phyloP scores from a whole-genome alignment of 2,329 filamentous ascomycete genomes.

The Penicillium palitans region DNA sequence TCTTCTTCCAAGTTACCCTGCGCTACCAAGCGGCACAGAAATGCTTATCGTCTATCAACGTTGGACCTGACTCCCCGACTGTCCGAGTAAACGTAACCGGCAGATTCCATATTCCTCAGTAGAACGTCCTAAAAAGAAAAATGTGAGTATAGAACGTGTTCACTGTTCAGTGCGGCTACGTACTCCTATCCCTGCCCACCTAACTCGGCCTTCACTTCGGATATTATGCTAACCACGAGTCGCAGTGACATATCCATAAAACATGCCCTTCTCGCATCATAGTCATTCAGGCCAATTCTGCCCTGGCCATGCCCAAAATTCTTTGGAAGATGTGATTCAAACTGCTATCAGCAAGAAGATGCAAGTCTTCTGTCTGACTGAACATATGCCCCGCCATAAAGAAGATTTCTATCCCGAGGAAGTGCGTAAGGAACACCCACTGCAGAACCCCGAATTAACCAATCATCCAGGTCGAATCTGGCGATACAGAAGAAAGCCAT shows the following conservation, averaged over 20 bases:
- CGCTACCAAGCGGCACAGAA: not conserved
- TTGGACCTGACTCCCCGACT: not conserved
- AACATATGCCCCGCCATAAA: slow-evolving; percentile 86
- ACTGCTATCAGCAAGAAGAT: slow-evolving; percentile 77
- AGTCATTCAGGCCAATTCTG: slow-evolving; percentile 98
- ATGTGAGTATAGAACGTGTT: not conserved
- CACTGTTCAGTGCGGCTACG: not conserved
- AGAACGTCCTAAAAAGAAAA: not conserved
- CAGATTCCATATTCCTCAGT: not conserved
- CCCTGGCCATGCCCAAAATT: slow-evolving; percentile 79
- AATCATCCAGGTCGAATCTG: slow-evolving; percentile 32
- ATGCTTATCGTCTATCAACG: slow-evolving; percentile 14
- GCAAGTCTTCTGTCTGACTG: slow-evolving; percentile 81
- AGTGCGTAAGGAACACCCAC: slow-evolving; percentile 44
- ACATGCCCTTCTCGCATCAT: slow-evolving; percentile 96
- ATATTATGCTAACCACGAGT: not conserved
- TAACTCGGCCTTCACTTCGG: not conserved
- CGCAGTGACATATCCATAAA: not conserved
- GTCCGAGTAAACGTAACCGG: not conserved
- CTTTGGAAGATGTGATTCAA: slow-evolving; percentile 78
- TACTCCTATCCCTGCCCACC: not conserved
- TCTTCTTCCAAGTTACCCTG: not conserved
- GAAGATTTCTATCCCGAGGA: slow-evolving; percentile 92
- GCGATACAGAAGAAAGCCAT: slow-evolving; percentile 32
- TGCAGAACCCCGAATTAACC: not conserved